Conservation (phyloP, 2,329 filamentous ascomycete species). For the Penicillium nordicum region DNA sequence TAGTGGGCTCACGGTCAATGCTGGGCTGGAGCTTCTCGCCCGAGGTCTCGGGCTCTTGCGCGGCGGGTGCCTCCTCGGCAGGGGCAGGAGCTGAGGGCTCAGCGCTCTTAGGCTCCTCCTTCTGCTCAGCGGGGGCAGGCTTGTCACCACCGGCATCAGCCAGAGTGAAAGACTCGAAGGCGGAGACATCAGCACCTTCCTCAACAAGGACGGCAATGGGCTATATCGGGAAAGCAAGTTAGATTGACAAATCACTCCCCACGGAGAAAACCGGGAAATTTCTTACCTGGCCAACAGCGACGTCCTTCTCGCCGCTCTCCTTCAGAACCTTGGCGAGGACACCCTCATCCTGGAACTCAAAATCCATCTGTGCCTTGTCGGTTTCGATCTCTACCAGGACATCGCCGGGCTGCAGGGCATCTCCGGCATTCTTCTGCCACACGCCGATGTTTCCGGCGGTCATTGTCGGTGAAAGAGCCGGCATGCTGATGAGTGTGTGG, state of each 20-base stretch:
- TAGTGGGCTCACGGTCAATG: slow-evolving; percentile 76
- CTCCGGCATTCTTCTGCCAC: slow-evolving; percentile 97
- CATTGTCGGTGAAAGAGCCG: slow-evolving; percentile 97
- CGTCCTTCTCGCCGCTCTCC: slow-evolving; percentile 88
- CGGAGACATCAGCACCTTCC: slow-evolving; percentile 78
- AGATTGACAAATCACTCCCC: slow-evolving; percentile 9
- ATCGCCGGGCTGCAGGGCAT: slow-evolving; percentile 82
- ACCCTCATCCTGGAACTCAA: slow-evolving; percentile 98
- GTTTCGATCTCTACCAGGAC: slow-evolving; percentile 98
- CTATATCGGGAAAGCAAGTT: slow-evolving; percentile 47
- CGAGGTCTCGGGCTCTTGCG: slow-evolving; percentile 68
- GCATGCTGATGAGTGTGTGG: slow-evolving; percentile 96
- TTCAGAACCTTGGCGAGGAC: slow-evolving; percentile 91
- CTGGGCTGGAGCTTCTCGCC: slow-evolving; percentile 76
- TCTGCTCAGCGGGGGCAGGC: slow-evolving; percentile 62
- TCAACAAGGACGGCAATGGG: slow-evolving; percentile 95
- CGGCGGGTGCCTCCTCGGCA: slow-evolving; percentile 53
- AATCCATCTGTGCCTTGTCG: slow-evolving; percentile 99
- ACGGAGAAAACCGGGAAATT: slow-evolving; percentile 20
- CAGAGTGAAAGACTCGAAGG: slow-evolving; percentile 84
- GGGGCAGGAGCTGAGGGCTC: slow-evolving; percentile 53
- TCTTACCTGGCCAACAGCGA: slow-evolving; percentile 90
- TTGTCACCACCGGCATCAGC: slow-evolving; percentile 88
- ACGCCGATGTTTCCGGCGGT: slow-evolving; percentile 90
- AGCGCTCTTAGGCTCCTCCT: slow-evolving; percentile 51